Evolutionary conservation across 345 rosid genomes (phyloP), one percentile per base, ranked within the genome.

Genomic region (Eucalyptus decipiens): DNA sequence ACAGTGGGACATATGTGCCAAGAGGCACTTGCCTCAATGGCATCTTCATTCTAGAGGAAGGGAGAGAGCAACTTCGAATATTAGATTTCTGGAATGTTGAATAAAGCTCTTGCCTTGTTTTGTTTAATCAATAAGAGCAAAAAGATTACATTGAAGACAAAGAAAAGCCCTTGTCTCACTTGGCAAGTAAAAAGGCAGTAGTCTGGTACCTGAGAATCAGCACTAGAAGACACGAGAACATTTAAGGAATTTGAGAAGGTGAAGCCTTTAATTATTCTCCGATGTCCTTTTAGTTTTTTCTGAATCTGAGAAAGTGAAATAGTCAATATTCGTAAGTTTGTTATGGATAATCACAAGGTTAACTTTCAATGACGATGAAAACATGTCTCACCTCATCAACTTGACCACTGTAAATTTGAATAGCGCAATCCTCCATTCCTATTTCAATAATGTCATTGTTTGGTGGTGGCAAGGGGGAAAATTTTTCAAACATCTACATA

Each of bases 401-500:
- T 50, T 0, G 19, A 50, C 0, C 52, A 50, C 8, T 50, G 8
- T 50, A 3, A 50, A 50, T 2, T 16, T 50, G 52, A 16, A 50
- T 50, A 50, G 52, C 3, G 19, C 19, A 6, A 19, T 50, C 19
- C 19, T 50, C 52, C 52, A 50, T 16, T 50, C 52, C 52, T 50
- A 50, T 50, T 0, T 16, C 52, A 50, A 50, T 50, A 16, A 50
- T 16, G 52, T 50, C 52, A 50, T 16, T 6, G 90, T 97, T 96
- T 18, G 96, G 96, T 42, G 96, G 97, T 48, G 95, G 96, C 76
- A 96, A 96, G 72, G 96, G 91, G 95, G 93, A 94, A 94, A 97
- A 95, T 47, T 93, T 93, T 18, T 93, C 88, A 94, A 92, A 92
- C 37, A 94, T 93, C 99, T 96, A 90, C 87, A 92, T 37, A 58